Evolutionary conservation across 164 flowering plant species (phyloP).

Genomic region (Taxillus chinensis): DNA sequence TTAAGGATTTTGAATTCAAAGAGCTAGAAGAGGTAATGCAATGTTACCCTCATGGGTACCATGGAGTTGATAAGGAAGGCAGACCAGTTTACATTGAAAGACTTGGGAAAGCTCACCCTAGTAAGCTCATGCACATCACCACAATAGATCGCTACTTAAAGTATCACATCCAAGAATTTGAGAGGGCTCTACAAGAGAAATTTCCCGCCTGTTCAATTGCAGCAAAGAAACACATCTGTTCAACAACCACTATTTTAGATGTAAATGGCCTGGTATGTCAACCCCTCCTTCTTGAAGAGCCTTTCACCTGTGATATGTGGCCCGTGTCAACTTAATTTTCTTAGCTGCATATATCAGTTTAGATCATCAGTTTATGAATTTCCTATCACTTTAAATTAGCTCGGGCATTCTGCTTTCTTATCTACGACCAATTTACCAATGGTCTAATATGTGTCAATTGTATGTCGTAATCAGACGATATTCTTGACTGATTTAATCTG

Average conservation of each 20-base stretch:
- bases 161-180: slow-evolving; percentile 96
- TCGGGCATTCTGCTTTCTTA: too few relatives aligned
- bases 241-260: slow-evolving; percentile 87
- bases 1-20: slow-evolving; percentile 73
- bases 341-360: too few relatives aligned
- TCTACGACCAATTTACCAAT: too few relatives aligned
- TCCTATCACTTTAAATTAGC: too few relatives aligned
- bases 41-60: slow-evolving; percentile 93
- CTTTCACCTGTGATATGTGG: neutral
- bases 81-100: slow-evolving; percentile 93
- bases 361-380: too few relatives aligned
- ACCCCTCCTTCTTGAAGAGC: neutral
- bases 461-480: neutral
- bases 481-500: neutral
- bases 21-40: slow-evolving; percentile 81
- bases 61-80: slow-evolving; percentile 95
- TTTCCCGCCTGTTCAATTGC: slow-evolving; percentile 96
- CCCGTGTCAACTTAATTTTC: neutral
- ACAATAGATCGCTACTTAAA: slow-evolving; percentile 68
- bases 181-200: slow-evolving; percentile 67
- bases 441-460: too few relatives aligned
- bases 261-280: slow-evolving; percentile 89
- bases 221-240: slow-evolving; percentile 59
- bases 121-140: slow-evolving; percentile 66
- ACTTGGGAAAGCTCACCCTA: slow-evolving; percentile 93